Percentiles rank a stretch among this genome's conserved stretches.
These are phyloP conservation scores for Heterobasidion parviporum DNA, from an alignment of 1,284 basidiomycete genomes.

Conservation along the genomic window DNA sequence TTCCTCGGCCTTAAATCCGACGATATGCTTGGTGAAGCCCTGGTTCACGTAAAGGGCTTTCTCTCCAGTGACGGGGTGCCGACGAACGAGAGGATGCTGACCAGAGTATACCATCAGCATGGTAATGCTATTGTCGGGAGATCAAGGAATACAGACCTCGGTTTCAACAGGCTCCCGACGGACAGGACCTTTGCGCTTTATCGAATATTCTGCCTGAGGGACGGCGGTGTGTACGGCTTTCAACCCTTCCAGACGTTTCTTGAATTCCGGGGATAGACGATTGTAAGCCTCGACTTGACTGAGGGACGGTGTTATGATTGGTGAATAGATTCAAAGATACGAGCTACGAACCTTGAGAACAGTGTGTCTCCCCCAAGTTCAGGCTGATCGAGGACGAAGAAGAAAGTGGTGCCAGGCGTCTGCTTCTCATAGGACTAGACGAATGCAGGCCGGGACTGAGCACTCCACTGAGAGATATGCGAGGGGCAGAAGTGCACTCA, in stretches of 20 bases:
- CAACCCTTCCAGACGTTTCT: constrained; percentile 55
- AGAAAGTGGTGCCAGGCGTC: constrained; percentile 51
- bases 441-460: neutral
- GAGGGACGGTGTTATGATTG: neutral
- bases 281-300: constrained; percentile 54
- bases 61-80: constrained; percentile 60
- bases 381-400: constrained; percentile 43
- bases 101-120: neutral
- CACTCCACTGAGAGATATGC: neutral
- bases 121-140: neutral
- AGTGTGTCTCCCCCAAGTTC: constrained; percentile 48
- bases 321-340: neutral
- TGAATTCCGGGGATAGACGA: constrained; percentile 61
- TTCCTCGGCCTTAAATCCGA: constrained; percentile 63
- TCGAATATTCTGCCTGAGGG: constrained; percentile 48
- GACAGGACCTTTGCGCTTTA: constrained; percentile 43
- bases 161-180: constrained; percentile 56
- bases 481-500: constrained; percentile 15
- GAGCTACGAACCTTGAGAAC: constrained; percentile 25
- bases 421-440: constrained; percentile 48
- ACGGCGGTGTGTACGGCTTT: constrained; percentile 58
- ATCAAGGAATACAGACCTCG: constrained; percentile 23
- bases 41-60: constrained; percentile 60
- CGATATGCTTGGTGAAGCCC: constrained; percentile 55
- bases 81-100: constrained; percentile 43